phyloP scores from a whole-genome alignment of 2,329 filamentous ascomycete species.

The Ophiosphaerella narmari region DNA sequence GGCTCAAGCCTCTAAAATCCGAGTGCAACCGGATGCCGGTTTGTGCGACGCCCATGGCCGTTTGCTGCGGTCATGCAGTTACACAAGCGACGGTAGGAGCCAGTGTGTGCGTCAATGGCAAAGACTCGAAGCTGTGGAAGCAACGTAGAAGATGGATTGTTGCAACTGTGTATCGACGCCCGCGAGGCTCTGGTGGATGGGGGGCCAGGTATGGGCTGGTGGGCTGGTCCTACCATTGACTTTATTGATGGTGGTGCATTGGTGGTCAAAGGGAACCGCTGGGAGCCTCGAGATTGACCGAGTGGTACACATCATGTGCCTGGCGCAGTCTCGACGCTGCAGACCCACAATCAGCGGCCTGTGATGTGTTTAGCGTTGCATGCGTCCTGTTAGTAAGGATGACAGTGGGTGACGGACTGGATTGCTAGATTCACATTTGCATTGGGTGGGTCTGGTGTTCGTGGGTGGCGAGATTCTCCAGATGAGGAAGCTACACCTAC shows the following conservation, averaged over 20 bases:
- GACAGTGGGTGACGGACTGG: background rate
- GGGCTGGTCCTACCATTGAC: too few species aligned
- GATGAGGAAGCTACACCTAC: slow-evolving; percentile 19
- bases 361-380: background rate
- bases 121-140: slow-evolving; percentile 9
- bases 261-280: background rate
- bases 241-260: background rate
- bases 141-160: slow-evolving; percentile 5
- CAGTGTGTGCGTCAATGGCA: slow-evolving; percentile 2
- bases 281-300: too few species aligned
- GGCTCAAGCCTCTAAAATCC: slow-evolving; percentile 11
- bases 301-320: background rate
- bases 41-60: slow-evolving; percentile 7
- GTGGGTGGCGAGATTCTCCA: slow-evolving; percentile 15
- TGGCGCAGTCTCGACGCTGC: background rate
- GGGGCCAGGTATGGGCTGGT: slow-evolving; percentile 2
- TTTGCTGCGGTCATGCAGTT: slow-evolving; percentile 11
- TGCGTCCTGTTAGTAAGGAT: background rate
- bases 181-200: slow-evolving; percentile 5
- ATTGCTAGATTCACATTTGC: background rate
- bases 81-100: slow-evolving; percentile 6
- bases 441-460: background rate
- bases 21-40: slow-evolving; percentile 7
- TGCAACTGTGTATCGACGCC: background rate
- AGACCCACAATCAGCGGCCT: background rate